Evolutionary conservation across 2,329 filamentous ascomycete genomes (phyloP), one percentile per base, ranked within the genome.

Genomic region (Pseudogymnoascus sp.): DNA sequence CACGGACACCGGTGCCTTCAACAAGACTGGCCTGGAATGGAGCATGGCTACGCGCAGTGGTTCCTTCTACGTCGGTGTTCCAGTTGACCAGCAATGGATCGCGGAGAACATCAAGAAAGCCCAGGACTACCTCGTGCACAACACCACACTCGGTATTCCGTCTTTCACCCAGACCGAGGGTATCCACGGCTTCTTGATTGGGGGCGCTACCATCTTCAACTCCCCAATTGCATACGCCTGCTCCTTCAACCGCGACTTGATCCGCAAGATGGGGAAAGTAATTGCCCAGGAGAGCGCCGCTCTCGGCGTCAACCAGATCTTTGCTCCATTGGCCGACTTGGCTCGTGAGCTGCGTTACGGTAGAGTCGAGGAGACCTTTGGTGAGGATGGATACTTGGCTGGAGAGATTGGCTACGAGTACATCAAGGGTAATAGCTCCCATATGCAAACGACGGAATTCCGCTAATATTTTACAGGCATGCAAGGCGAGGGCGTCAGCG

Each of bases 141-240:
- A 88, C 67, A 89, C 86, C 1, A 85, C 82, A 1, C 75, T 87
- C 7, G 89, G 87, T 0, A 91, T 91, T 61, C 89, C 89, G 5
- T 85, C 89, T 1, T 81, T 90, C 67, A 84, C 89, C 12, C 89
- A 91, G 73, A 88, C 84, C 3, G 89, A 92, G 74, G 88, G 85
- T 38, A 88, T 91, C 50, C 89, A 91, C 69, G 89, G 88, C 1
- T 86, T 91, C 67, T 77, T 90, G 34, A 82, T 88, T 46, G 82
- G 83, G 8, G 91, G 91, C 72, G 88, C 87, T 2, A 91, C 89
- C 1, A 89, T 91, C 64, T 92, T 91, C 78, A 91, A 91, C 74
- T 89, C 86, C 1, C 89, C 89, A 0, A 90, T 91, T 68, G 88
- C 79, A 6, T 84, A 89, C 62, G 88, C 84, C 14, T 90, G 87